phyloP scores from a whole-genome alignment of 2,329 filamentous ascomycete species.

The Ophiocordyceps camponoti-floridani region DNA sequence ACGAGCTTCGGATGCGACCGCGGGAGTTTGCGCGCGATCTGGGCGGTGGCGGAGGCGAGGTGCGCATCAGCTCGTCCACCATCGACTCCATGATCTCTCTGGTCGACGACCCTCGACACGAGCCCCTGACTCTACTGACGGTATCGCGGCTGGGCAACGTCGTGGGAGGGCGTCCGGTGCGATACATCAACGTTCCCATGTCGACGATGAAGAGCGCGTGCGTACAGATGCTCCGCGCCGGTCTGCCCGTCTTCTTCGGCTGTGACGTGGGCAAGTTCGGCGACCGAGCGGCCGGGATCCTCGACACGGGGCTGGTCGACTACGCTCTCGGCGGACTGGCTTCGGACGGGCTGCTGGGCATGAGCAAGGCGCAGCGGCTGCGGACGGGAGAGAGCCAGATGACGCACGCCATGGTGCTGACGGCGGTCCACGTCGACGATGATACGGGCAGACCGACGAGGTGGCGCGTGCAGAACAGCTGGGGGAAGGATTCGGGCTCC shows the following conservation, averaged over 20 bases:
- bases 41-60: slow-evolving; percentile 34
- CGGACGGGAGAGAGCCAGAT: slow-evolving; percentile 60
- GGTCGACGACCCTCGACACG: slow-evolving; percentile 71
- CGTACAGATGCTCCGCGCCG: slow-evolving; percentile 60
- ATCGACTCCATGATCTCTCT: slow-evolving; percentile 61
- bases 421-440: slow-evolving; percentile 61
- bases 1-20: slow-evolving; percentile 47
- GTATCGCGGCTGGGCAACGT: slow-evolving; percentile 70
- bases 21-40: slow-evolving; percentile 55
- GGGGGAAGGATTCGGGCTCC: slow-evolving; percentile 51
- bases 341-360: slow-evolving; percentile 59
- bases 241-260: slow-evolving; percentile 75
- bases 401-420: slow-evolving; percentile 89
- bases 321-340: slow-evolving; percentile 47
- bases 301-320: slow-evolving; percentile 63
- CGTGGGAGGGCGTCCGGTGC: slow-evolving; percentile 55
- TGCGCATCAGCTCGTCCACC: slow-evolving; percentile 39
- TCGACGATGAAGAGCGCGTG: slow-evolving; percentile 51
- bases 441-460: slow-evolving; percentile 44
- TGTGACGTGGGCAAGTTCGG: slow-evolving; percentile 75
- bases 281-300: slow-evolving; percentile 49
- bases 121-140: slow-evolving; percentile 52
- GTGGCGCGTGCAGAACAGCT: slow-evolving; percentile 80
- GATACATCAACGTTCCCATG: slow-evolving; percentile 73
- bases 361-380: slow-evolving; percentile 62